Percentiles rank a stretch among this genome's conserved stretches.
Evolutionary conservation across 2,329 filamentous ascomycete species (phyloP).

Genomic region (Hypoxylon sp.): DNA sequence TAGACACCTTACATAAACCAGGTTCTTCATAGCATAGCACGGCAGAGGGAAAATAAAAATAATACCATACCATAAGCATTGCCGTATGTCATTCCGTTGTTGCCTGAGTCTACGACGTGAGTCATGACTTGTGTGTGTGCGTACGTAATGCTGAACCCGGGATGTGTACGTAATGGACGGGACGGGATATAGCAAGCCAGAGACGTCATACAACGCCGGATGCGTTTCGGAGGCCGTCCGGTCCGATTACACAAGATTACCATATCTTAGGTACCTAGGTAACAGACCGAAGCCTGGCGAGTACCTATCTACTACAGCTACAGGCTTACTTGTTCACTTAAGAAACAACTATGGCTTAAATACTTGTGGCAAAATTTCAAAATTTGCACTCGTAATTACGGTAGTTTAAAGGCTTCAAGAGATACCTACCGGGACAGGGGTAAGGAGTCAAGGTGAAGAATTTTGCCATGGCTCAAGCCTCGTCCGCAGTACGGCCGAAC

Average conservation of each 20-base stretch:
- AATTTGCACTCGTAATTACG: not conserved
- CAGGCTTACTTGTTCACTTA: too few relatives aligned
- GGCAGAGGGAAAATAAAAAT: constrained; percentile 29
- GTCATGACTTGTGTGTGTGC: not conserved
- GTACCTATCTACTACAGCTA: not conserved
- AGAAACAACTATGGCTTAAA: too few relatives aligned
- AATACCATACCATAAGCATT: constrained; percentile 31
- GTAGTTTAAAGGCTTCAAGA: too few relatives aligned
- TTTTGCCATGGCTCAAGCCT: not conserved
- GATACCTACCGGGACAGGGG: not conserved
- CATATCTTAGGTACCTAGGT: too few relatives aligned
- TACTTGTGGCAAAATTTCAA: not conserved
- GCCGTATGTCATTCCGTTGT: not conserved
- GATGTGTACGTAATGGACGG: not conserved
- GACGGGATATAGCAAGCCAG: not conserved
- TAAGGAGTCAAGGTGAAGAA: not conserved
- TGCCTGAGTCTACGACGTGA: not conserved
- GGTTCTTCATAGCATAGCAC: constrained; percentile 24
- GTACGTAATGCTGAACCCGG: not conserved
- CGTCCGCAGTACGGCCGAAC: not conserved
- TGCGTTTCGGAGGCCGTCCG: not conserved
- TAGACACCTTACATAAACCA: constrained; percentile 10
- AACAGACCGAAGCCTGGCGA: too few relatives aligned
- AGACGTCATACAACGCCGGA: not conserved
- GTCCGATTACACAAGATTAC: too few relatives aligned